Conservation (phyloP, 495 filamentous ascomycete genomes). For the Trichoderma reesei region DNA sequence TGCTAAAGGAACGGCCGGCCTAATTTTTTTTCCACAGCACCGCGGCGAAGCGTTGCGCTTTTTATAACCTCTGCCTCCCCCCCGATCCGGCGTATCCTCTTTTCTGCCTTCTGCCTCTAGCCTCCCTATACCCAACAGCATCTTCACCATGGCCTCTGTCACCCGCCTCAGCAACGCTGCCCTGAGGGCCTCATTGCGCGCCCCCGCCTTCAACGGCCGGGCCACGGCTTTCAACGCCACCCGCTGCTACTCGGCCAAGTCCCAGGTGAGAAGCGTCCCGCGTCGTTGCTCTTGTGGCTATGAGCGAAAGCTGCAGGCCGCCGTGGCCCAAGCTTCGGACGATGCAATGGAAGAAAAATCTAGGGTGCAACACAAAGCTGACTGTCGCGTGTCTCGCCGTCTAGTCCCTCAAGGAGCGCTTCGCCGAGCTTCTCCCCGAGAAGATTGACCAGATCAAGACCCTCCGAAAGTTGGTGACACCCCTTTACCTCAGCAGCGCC, state of each 20-base stretch:
- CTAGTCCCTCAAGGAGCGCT: slow-evolving; percentile 95
- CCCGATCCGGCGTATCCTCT: slow-evolving; percentile 24
- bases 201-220: slow-evolving; percentile 50
- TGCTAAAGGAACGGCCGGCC: slow-evolving; percentile 3
- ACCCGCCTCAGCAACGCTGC: slow-evolving; percentile 65
- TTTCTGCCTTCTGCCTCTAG: slow-evolving; percentile 25
- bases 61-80: slow-evolving; percentile 12
- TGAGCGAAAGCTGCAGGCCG: neutral
- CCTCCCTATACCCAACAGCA: slow-evolving; percentile 17
- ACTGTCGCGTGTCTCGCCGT: neutral
- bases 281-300: neutral
- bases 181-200: slow-evolving; percentile 60
- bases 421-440: slow-evolving; percentile 85
- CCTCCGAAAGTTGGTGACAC: slow-evolving; percentile 67
- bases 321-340: neutral
- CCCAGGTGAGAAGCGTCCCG: slow-evolving; percentile 50
- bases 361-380: neutral
- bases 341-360: no score
- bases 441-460: slow-evolving; percentile 99
- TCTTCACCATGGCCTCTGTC: slow-evolving; percentile 60
- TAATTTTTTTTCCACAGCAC: slow-evolving; percentile 14
- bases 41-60: slow-evolving; percentile 2
- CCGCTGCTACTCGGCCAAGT: slow-evolving; percentile 85
- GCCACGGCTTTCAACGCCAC: slow-evolving; percentile 69
- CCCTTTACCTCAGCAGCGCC: neutral